phyloP scores from a whole-genome alignment of 2,329 filamentous ascomycete species.

The Hyphodiscus sp. region DNA sequence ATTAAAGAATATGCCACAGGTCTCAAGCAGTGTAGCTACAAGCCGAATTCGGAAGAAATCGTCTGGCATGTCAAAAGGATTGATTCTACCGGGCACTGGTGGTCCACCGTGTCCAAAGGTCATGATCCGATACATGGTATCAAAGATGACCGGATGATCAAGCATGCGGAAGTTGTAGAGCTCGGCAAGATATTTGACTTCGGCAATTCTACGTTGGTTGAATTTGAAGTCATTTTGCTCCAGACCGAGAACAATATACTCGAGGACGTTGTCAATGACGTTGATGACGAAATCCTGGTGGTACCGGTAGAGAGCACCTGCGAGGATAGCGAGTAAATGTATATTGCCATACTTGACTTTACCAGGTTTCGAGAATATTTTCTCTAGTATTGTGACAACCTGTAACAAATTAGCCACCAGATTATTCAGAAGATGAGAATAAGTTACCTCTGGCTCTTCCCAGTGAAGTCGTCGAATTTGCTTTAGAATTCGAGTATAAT shows the following conservation, averaged over 20 bases:
- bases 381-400: constrained; percentile 46
- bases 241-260: constrained; percentile 79
- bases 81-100: constrained; percentile 70
- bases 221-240: constrained; percentile 97
- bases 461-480: constrained; percentile 94
- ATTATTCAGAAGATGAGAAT: not conserved
- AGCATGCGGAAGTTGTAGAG: constrained; percentile 97
- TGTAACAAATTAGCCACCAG: constrained; percentile 8
- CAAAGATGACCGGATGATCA: constrained; percentile 91
- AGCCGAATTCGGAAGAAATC: constrained; percentile 95
- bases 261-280: constrained; percentile 88
- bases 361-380: constrained; percentile 90
- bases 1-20: constrained; percentile 93
- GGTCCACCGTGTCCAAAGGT: constrained; percentile 85
- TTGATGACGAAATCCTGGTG: constrained; percentile 85
- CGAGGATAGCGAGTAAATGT: constrained; percentile 82
- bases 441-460: constrained; percentile 78
- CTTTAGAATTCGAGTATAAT: constrained; percentile 88
- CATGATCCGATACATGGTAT: constrained; percentile 88
- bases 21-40: constrained; percentile 83
- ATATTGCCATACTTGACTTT: constrained; percentile 98
- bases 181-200: constrained; percentile 94
- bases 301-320: constrained; percentile 83
- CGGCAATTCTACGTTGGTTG: constrained; percentile 88
- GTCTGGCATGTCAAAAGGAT: constrained; percentile 77